Evolutionary conservation across 139 green algal genomes (phyloP), one percentile per base, ranked within the genome.

Genomic region (Diplosphaera chodatii): DNA sequence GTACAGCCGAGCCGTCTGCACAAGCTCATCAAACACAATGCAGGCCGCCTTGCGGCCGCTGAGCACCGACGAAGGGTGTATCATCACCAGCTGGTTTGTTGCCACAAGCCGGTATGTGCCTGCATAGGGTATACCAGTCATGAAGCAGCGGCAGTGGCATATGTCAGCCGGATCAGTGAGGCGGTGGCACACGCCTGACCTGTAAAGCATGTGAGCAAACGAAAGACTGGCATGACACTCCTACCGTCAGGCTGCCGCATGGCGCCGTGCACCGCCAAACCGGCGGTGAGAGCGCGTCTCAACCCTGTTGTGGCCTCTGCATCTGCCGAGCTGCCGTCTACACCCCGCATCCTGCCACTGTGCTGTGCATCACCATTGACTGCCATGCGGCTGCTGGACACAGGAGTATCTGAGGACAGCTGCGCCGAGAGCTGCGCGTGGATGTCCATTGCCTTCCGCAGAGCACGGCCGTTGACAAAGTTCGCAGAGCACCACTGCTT

Each of bases 31-130:
- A 78, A 96, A 97, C 27, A 96, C 83, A 1, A 96, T 82, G 71
- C 71, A 88, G n/a, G 82, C 79, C 4, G 87, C 78, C 68, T 82
- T 79, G 32, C 73, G 75, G 29, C 79, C 74, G 41, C 74, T 66
- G 29, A 97, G 83, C 37, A 94, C 88, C 1, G 80, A 90, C 27
- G 82, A 91, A 10, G 92, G 92, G 82, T 97, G 92, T n/a, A 97
- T 72, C 55, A 72, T 71, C 37, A 96, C 84, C 56, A 69, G 34
- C 63, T 93, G 87, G 3, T 85, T 78, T 0, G 85, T 91, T 21
- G 82, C 79, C 28, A 96, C 66, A 34, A 97, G 76, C 41, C 75
- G 77, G 78, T 94, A 97, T 4, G 68, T 87, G 4, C 87, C 80
- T 85, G 73, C 55, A 64, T 59, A n/a, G n/a, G n/a, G n/a, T n/a